Base-by-base conservation (phyloP, 805 yeast genomes). In the Brettanomyces sp. region DNA sequence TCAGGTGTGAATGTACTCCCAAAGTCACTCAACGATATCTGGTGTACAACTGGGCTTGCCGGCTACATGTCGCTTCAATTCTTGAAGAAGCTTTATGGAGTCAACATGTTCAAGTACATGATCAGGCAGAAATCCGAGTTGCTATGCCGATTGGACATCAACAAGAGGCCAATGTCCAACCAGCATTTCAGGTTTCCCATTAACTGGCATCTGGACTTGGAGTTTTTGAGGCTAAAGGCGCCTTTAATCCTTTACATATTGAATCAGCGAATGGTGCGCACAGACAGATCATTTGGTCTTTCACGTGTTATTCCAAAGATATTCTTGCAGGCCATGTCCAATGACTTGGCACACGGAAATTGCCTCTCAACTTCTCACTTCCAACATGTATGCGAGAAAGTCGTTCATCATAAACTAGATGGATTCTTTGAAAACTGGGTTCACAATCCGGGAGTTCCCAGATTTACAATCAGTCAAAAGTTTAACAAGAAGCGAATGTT, bases 401-500 rank as follows among this genome's bases (percentile, higher is more conserved):
- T 93, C 7, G 87, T 91, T 47, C 88, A 91, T 53, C 85, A 81
- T 55, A 80, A 85, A 50, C 69, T 93, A 7, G 96, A 86, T 40
- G 56, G 71, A 1, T 93, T 93, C 57, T 93, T 93, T 64, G 82
- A 80, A 53, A 96, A 95, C 60, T 93, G 99, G 99, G 85, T 93
- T 2, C 79, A 72, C 62, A 87, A 93, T 3, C 70, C 85, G 1
- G 98, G 98, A 4, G 85, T 85, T 21, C 99, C 99, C 1, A 74
- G 82, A 2, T 86, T 93, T 59, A 72, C 89, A 48, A 83, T 93
- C 8, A 85, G 95, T 0, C 99, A 93, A 60, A 74, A 88, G 46
- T 93, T 93, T 66, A 93, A 93, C 67, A 89, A 88, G 59, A 93
- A 93, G 63, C 73, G 96, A 55, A 86, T 90, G 79, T 81, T 91